phyloP scores from a whole-genome alignment of 331 rosid species.

The Pyracantha coccinea region DNA sequence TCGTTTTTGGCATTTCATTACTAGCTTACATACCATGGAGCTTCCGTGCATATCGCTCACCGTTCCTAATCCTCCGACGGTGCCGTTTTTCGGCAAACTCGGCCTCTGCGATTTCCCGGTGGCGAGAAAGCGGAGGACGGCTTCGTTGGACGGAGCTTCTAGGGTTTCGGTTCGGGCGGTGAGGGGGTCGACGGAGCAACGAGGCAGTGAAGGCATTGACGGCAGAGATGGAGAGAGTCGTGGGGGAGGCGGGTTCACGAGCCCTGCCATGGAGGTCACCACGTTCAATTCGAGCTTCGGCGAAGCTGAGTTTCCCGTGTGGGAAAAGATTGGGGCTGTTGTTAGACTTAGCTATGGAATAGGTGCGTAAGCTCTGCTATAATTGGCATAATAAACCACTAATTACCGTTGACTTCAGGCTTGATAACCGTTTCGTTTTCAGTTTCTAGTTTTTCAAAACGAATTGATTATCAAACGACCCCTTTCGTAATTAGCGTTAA shows the following conservation, averaged over 20 bases:
- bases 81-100: slow-evolving; percentile 30
- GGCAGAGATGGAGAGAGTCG: slow-evolving; percentile 37
- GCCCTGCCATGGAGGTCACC: slow-evolving; percentile 73
- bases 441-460: too few relatives aligned
- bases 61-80: slow-evolving; percentile 18
- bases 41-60: slow-evolving; percentile 31
- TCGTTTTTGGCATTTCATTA: neutral
- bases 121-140: slow-evolving; percentile 20
- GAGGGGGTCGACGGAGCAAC: slow-evolving; percentile 62
- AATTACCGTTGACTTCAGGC: neutral
- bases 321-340: slow-evolving; percentile 93
- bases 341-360: slow-evolving; percentile 88
- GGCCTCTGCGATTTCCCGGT: slow-evolving; percentile 34
- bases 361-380: slow-evolving; percentile 34
- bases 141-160: slow-evolving; percentile 7
- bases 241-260: slow-evolving; percentile 39
- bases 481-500: neutral
- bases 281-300: slow-evolving; percentile 49
- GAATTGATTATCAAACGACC: too few relatives aligned
- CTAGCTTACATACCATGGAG: slow-evolving; percentile 34
- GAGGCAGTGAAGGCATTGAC: slow-evolving; percentile 46
- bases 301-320: slow-evolving; percentile 77
- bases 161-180: slow-evolving; percentile 24
- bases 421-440: neutral
- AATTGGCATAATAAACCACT: neutral